A percentile compares a stretch with the other conserved stretches of the same genome.
phyloP scores from a whole-genome alignment of 2,329 filamentous ascomycete genomes.

The Tolypocladium album region DNA sequence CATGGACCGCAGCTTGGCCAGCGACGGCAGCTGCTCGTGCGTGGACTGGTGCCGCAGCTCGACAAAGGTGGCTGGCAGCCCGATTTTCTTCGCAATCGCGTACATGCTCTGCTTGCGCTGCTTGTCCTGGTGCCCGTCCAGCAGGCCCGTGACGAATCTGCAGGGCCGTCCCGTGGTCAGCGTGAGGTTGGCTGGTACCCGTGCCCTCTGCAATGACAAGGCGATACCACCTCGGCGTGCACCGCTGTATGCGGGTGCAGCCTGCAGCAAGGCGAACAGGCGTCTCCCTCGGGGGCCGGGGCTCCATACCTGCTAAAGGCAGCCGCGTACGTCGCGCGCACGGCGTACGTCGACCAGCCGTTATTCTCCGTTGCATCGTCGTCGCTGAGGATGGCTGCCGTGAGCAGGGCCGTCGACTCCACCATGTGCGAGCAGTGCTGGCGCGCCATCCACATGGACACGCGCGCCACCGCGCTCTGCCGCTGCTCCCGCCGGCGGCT shows the following conservation, averaged over 20 bases:
- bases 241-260: neutral
- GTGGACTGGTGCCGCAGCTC: conserved; percentile 84
- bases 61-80: conserved; percentile 68
- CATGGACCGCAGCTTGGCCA: conserved; percentile 61
- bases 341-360: conserved; percentile 44
- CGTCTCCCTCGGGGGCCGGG: neutral
- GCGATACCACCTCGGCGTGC: neutral
- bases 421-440: conserved; percentile 69
- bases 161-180: neutral
- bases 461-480: conserved; percentile 42
- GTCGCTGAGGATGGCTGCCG: conserved; percentile 59
- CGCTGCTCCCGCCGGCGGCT: conserved; percentile 18
- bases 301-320: conserved; percentile 59
- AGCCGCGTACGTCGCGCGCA: conserved; percentile 60
- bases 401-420: conserved; percentile 66
- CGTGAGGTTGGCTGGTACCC: neutral
- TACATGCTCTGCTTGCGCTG: conserved; percentile 64
- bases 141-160: conserved; percentile 70
- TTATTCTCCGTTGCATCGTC: conserved; percentile 21
- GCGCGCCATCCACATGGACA: conserved; percentile 61
- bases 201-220: neutral
- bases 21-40: conserved; percentile 73
- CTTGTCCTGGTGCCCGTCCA: conserved; percentile 63
- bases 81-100: conserved; percentile 55
- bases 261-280: neutral